Conservation (phyloP, 768 basidiomycete species). For the Russula virescens region DNA sequence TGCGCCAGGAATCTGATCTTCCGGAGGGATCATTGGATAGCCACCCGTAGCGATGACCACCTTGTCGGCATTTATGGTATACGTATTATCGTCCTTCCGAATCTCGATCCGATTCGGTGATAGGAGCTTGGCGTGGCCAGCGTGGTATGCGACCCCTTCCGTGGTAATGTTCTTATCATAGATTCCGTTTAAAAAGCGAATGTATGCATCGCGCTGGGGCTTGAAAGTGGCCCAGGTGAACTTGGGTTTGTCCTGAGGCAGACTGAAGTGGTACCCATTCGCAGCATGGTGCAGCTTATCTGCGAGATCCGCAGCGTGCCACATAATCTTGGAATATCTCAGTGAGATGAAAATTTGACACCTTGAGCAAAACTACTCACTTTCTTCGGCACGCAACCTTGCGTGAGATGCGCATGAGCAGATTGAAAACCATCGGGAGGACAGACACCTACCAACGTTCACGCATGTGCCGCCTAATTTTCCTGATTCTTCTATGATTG, state of each 20-base stretch:
- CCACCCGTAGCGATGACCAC: conserved; percentile 88
- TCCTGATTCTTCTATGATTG: conserved; percentile 72
- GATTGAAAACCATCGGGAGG: neutral
- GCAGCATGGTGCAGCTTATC: conserved; percentile 78
- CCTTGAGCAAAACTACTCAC: conserved; percentile 35
- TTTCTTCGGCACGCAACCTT: conserved; percentile 98
- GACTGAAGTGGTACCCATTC: conserved; percentile 59
- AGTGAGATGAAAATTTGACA: neutral
- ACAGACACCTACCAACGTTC: conserved; percentile 73
- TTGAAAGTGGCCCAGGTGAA: conserved; percentile 94
- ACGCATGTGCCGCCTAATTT: conserved; percentile 93
- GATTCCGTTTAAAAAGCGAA: conserved; percentile 80
- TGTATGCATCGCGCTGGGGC: conserved; percentile 92
- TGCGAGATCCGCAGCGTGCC: conserved; percentile 88
- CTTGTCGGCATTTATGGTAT: conserved; percentile 68
- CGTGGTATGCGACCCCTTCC: conserved; percentile 84
- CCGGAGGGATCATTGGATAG: conserved; percentile 69
- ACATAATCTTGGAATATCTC: conserved; percentile 71
- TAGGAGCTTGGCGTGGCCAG: conserved; percentile 68
- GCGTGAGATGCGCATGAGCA: neutral
- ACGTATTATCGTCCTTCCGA: conserved; percentile 61
- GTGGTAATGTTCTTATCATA: conserved; percentile 86
- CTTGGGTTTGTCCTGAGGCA: conserved; percentile 40
- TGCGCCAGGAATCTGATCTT: conserved; percentile 82
- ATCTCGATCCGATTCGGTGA: conserved; percentile 70